Evolutionary conservation across 371 early-diverging fungal genomes (phyloP), one percentile per base, ranked within the genome.

Genomic region (Scutellospora calospora): DNA sequence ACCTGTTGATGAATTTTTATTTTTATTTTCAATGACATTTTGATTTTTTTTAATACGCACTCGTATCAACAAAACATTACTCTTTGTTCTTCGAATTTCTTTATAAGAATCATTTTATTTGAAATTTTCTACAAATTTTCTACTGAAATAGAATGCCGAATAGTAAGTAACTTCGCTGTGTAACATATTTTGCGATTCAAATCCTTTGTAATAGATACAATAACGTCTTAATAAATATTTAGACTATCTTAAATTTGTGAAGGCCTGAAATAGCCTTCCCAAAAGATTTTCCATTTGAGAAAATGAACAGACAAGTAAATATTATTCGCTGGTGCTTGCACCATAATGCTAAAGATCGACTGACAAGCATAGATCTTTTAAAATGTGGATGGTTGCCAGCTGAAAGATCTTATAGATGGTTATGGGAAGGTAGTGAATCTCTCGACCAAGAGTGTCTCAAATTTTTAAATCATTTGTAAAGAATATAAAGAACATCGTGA

Each of bases 321-420:
- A 93, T 98, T 62, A 95, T 98, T 60, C 83, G 82, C 12, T 87
- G 89, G 60, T 85, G 98, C 59, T 82, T 97, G 45, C 90, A 89
- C 25, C 96, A 97, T 77, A 88, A 89, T 63, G 94, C 97, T 4
- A 93, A 93, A 68, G 90, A 94, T 78, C 90, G 98, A 18, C 96
- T 95, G 16, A 94, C 94, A 49, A 95, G 95, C 69, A 88, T 91
- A 55, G 96, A 98, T 81, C 86, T 98, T 20, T 86, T 97, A 18
- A 91, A 92, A 80, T 92, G 93, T 84, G 93, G 93, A 52, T 77
- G 92, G 29, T 83, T 97, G 45, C 97, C 97, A 14, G 93, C 96
- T 4, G 93, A 94, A 79, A 86, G n/a, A n/a, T n/a, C n/a, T n/a
- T n/a, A n/a, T n/a, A n/a, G n/a, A n/a, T n/a, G n/a, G n/a, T n/a